Evolutionary conservation across 192 early-diverging fungal genomes (phyloP), one percentile per base, ranked within the genome.

Genomic region (Borealophlyctis nickersoniae): DNA sequence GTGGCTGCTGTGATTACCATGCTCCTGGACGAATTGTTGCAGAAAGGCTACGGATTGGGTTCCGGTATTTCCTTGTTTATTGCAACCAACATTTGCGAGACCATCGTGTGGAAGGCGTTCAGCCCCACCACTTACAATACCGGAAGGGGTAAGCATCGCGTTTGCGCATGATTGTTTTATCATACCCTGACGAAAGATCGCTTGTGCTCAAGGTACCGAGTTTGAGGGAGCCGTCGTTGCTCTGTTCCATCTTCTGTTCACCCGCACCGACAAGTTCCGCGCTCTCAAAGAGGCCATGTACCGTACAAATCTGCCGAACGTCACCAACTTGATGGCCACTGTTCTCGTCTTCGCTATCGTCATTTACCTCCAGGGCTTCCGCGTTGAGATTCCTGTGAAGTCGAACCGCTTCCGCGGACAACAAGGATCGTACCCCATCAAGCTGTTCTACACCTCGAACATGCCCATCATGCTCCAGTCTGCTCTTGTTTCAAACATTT

Each of bases 391-490:
- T 59, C 96, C 98, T 34, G 90, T 99, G 76, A 98, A 96, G 77
- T 98, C 95, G 27, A 91, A 89, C 62, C 80, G 87, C 49, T 86
- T 91, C 79, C 93, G 96, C 77, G 98, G 98, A 49, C 98, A 99
- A 77, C 92, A 92, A 69, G 95, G 96, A 28, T 86, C 93, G 62
- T 99, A 95, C 83, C 98, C 98, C 56, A 86, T 99, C 88, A 99
- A 99, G 87, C 82, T 99, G 49, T 98, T 99, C 80, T 99, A 99
- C 86, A 99, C 98, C 34, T 98, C 95, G 68, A 99, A 98, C 84
- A 98, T 99, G 98, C 93, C 97, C 53, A 98, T 99, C 73, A 98
- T 99, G 97, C 88, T 97, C 60, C 95, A 98, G 79, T 98, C 95
- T 31, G 94, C 98, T 39, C 80, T 99, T 62, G 89, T 92, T 36